phyloP scores from a whole-genome alignment of 2,329 filamentous ascomycete species.

The Colletotrichum limetticola region DNA sequence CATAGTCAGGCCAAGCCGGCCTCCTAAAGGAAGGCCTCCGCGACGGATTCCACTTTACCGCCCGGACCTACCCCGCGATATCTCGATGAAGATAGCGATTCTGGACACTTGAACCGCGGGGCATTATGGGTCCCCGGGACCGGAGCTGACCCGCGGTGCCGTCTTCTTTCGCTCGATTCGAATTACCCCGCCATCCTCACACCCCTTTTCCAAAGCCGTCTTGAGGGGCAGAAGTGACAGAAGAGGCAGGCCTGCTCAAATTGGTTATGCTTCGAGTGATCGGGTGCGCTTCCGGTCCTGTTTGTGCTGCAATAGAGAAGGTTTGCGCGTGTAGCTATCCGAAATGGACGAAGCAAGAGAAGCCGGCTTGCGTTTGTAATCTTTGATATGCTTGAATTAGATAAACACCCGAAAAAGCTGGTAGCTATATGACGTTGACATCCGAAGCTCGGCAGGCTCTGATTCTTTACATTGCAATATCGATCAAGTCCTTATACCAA shows the following conservation, averaged over 20 bases:
- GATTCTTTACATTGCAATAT: too few relatives aligned
- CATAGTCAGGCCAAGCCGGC: background rate
- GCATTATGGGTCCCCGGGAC: background rate
- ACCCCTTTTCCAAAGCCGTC: background rate
- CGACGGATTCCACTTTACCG: conserved; percentile 1
- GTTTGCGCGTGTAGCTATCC: background rate
- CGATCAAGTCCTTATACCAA: too few relatives aligned
- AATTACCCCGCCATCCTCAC: conserved; percentile 4
- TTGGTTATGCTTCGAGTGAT: background rate
- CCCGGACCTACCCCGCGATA: background rate
- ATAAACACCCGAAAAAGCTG: background rate
- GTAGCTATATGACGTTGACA: background rate
- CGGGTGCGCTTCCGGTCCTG: background rate
- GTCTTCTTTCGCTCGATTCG: background rate
- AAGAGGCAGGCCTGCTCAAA: conserved; percentile 21
- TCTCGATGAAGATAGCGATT: background rate
- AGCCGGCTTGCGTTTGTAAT: background rate
- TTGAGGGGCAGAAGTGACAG: background rate
- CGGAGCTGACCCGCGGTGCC: background rate
- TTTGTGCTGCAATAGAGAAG: background rate
- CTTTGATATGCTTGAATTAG: background rate
- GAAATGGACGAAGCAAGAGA: background rate
- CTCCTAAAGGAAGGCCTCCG: background rate
- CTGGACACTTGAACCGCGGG: background rate
- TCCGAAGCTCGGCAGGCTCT: background rate